These are phyloP conservation scores for Microdochium paspali DNA, from an alignment of 2,329 filamentous ascomycete genomes.

Conservation along the genomic window DNA sequence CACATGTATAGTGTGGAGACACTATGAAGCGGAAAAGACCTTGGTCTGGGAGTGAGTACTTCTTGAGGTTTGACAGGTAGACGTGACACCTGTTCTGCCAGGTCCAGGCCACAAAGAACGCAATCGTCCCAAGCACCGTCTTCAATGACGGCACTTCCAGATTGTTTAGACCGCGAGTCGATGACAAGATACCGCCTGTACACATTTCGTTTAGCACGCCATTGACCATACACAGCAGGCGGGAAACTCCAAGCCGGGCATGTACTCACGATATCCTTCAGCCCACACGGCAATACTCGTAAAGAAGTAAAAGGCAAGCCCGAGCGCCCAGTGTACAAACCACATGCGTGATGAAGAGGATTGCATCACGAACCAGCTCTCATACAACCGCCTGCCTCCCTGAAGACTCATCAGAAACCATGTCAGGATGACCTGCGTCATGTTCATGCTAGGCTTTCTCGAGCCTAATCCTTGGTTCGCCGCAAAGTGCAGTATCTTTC, in stretches of 20 bases:
- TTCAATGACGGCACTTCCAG: constrained; percentile 30
- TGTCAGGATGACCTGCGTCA: constrained; percentile 52
- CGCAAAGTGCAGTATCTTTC: constrained; percentile 40
- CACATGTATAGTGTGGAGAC: constrained; percentile 86
- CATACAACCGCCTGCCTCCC: constrained; percentile 64
- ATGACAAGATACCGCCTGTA: constrained; percentile 20
- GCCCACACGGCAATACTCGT: constrained; percentile 76
- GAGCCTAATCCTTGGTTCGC: constrained; percentile 23
- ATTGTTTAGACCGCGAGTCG: constrained; percentile 7
- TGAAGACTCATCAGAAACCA: constrained; percentile 72
- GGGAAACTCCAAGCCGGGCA: neutral
- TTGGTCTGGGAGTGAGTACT: constrained; percentile 72
- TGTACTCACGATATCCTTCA: constrained; percentile 59
- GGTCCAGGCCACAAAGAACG: constrained; percentile 61
- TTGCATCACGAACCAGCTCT: constrained; percentile 57
- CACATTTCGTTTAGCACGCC: neutral
- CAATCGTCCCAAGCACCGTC: constrained; percentile 42
- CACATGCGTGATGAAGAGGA: constrained; percentile 73
- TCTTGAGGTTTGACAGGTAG: constrained; percentile 61
- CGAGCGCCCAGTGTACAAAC: constrained; percentile 73
- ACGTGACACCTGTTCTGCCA: constrained; percentile 68
- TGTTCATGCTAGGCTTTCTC: constrained; percentile 34
- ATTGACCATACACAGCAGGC: neutral
- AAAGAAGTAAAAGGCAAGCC: constrained; percentile 65
- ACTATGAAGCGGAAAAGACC: constrained; percentile 64